phyloP scores from a whole-genome alignment of 495 filamentous ascomycete species.

The Penicillium lagena region DNA sequence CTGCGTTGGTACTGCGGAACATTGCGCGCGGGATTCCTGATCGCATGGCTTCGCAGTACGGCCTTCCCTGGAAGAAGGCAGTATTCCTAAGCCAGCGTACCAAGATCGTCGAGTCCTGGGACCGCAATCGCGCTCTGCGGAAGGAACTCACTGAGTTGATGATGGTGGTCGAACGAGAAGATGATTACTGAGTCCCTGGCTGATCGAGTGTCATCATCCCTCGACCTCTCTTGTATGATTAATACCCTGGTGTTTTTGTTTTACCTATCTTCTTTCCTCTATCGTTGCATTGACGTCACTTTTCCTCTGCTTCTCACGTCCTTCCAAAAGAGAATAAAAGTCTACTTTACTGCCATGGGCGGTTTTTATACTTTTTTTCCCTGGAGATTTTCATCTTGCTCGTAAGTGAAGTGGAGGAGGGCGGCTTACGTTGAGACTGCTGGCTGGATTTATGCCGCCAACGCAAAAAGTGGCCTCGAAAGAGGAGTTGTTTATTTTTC shows the following conservation, averaged over 20 bases:
- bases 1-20: constrained; percentile 81
- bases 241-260: constrained; percentile 13
- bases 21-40: constrained; percentile 67
- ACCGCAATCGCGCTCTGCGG: constrained; percentile 37
- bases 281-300: no score
- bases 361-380: no score
- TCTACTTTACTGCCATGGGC: no score
- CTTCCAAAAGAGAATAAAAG: no score
- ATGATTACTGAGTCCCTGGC: constrained; percentile 24
- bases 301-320: no score
- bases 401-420: no score
- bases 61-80: constrained; percentile 37
- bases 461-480: no score
- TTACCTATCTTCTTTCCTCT: background rate
- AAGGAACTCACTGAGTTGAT: constrained; percentile 39
- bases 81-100: constrained; percentile 35
- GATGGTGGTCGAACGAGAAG: constrained; percentile 39
- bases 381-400: no score
- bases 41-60: constrained; percentile 23
- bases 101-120: constrained; percentile 38
- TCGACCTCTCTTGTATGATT: constrained; percentile 16
- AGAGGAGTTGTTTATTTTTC: no score
- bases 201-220: constrained; percentile 3
- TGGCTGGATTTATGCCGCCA: no score
- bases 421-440: no score